phyloP scores from a whole-genome alignment of 2,329 filamentous ascomycete species.

The Pyrenochaeta sp. region DNA sequence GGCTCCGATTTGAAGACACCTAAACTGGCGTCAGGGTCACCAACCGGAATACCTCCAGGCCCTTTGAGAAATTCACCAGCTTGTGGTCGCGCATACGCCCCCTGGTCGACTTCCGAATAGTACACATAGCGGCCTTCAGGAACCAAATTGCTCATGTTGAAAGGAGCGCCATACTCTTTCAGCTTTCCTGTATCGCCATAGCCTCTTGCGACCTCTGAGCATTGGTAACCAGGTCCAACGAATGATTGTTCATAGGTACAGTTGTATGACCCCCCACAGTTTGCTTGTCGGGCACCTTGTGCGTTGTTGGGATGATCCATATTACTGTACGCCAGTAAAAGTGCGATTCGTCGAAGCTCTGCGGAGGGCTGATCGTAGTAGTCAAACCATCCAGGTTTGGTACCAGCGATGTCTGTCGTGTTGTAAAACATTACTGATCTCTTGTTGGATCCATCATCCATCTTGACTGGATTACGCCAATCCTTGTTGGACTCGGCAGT shows the following conservation, averaged over 20 bases:
- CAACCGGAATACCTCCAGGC: slow-evolving; percentile 42
- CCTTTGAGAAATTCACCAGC: slow-evolving; percentile 25
- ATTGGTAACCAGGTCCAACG: slow-evolving; percentile 44
- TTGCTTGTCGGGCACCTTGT: slow-evolving; percentile 44
- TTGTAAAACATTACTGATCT: slow-evolving; percentile 46
- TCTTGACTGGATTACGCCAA: slow-evolving; percentile 40
- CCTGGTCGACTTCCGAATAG: slow-evolving; percentile 37
- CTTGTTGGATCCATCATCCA: slow-evolving; percentile 30
- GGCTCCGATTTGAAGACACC: slow-evolving; percentile 44
- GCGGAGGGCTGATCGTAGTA: slow-evolving; percentile 48
- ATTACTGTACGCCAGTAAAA: slow-evolving; percentile 43
- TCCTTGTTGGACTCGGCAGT: slow-evolving; percentile 41
- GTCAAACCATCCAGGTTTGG: slow-evolving; percentile 39
- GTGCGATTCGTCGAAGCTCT: slow-evolving; percentile 37
- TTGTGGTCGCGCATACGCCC: slow-evolving; percentile 41
- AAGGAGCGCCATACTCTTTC: slow-evolving; percentile 37
- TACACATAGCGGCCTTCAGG: slow-evolving; percentile 43
- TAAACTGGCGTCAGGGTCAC: slow-evolving; percentile 29
- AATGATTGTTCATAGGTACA: slow-evolving; percentile 46
- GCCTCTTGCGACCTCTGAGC: slow-evolving; percentile 37
- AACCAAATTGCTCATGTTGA: slow-evolving; percentile 40
- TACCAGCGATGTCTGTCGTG: slow-evolving; percentile 37
- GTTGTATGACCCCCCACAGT: slow-evolving; percentile 47
- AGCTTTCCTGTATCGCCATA: slow-evolving; percentile 27
- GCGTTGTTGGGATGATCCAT: slow-evolving; percentile 34